These are phyloP conservation scores for Ananas comosus DNA, from an alignment of 176 grass and related monocot genomes.

Conservation along the genomic window DNA sequence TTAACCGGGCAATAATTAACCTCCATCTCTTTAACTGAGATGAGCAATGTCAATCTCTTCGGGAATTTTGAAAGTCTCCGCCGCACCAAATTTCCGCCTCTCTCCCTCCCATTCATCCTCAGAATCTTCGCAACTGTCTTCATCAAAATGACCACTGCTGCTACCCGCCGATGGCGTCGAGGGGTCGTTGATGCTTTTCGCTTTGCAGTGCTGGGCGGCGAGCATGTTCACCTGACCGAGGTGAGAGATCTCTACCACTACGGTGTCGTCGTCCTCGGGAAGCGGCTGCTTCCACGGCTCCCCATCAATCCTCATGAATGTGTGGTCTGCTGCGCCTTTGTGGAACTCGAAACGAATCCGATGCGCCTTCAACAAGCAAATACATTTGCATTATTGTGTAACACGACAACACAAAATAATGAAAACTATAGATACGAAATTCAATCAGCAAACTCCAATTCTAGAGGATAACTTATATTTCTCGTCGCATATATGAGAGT, in stretches of 20 bases:
- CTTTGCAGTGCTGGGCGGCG: slow-evolving; percentile 44
- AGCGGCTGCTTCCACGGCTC: slow-evolving; percentile 95
- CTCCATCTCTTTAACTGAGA: slow-evolving; percentile 37
- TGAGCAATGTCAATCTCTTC: slow-evolving; percentile 48
- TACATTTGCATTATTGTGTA: not conserved
- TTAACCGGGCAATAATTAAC: slow-evolving; percentile 20
- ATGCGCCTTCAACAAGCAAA: slow-evolving; percentile 26
- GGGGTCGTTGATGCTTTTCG: slow-evolving; percentile 40
- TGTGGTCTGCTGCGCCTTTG: slow-evolving; percentile 43
- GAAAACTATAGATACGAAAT: no score
- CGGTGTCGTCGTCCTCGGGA: slow-evolving; percentile 42
- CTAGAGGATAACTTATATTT: not conserved
- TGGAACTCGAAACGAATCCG: slow-evolving; percentile 75
- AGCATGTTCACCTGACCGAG: slow-evolving; percentile 73
- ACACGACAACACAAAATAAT: no score
- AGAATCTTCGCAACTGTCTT: slow-evolving; percentile 19
- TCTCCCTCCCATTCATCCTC: slow-evolving; percentile 60
- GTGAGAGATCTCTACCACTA: slow-evolving; percentile 76
- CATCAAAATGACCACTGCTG: slow-evolving; percentile 12
- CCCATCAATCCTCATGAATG: slow-evolving; percentile 86
- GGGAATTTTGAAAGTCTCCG: slow-evolving; percentile 63
- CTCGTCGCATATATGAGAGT: not conserved
- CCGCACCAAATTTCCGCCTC: slow-evolving; percentile 22
- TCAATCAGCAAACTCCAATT: not conserved
- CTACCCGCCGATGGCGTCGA: slow-evolving; percentile 5